A percentile compares a stretch with the other conserved stretches of the same genome.
phyloP scores from a whole-genome alignment of 2,329 filamentous ascomycete genomes.

The Colletotrichum sp. region DNA sequence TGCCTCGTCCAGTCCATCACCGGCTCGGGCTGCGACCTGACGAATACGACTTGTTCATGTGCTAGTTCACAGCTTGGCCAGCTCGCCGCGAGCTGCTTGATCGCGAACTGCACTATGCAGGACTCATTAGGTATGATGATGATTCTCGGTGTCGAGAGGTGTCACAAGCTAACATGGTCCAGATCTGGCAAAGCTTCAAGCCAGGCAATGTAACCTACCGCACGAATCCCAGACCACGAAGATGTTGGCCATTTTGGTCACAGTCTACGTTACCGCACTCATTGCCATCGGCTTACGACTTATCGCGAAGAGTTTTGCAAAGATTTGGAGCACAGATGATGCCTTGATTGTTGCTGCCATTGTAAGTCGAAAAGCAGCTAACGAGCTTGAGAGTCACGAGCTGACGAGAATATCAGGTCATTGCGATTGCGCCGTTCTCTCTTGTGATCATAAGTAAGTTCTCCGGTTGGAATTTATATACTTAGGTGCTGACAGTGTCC shows the following conservation, averaged over 20 bases:
- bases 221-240: conserved; percentile 9
- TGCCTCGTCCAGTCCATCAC: conserved; percentile 8
- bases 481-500: not conserved
- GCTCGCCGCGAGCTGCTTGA: not conserved
- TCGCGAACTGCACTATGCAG: conserved; percentile 21
- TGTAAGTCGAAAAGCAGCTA: not conserved
- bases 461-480: accelerated
- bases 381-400: not conserved
- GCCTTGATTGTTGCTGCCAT: conserved; percentile 2
- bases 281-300: not conserved
- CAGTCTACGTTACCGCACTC: not conserved
- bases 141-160: not conserved
- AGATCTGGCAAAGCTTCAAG: conserved; percentile 19
- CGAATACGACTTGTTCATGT: conserved; percentile 19
- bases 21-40: conserved; percentile 12
- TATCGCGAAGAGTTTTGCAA: not conserved
- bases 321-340: conserved; percentile 8
- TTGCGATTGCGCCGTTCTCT: conserved; percentile 4
- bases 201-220: conserved; percentile 7
- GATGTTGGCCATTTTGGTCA: not conserved
- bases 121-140: conserved; percentile 13
- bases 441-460: conserved; percentile 7
- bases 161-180: not conserved
- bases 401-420: not conserved
- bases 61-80: conserved; percentile 5